phyloP scores from a whole-genome alignment of 2,329 filamentous ascomycete species.

The Fonsecaea erecta region DNA sequence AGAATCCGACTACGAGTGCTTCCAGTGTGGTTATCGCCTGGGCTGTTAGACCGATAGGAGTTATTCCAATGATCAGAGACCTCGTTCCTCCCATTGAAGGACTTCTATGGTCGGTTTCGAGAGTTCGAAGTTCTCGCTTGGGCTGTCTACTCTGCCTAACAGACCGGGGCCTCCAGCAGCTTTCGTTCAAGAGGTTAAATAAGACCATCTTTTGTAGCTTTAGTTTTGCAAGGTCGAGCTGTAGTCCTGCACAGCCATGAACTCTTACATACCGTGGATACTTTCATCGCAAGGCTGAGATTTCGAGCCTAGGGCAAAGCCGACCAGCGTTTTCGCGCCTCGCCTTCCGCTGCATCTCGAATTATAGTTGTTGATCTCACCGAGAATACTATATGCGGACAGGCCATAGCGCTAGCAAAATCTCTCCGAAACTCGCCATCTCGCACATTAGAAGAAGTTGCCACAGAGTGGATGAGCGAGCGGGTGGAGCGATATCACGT shows the following conservation, averaged over 20 bases:
- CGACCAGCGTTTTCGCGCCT: background rate
- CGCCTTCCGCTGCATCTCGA: background rate
- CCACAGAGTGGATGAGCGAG: too few relatives aligned
- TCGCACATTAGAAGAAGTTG: too few relatives aligned
- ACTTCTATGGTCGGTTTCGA: too few relatives aligned
- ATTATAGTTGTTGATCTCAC: background rate
- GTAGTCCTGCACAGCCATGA: background rate
- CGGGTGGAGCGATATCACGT: background rate
- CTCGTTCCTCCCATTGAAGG: too few relatives aligned
- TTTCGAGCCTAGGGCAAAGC: background rate
- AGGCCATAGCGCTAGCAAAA: background rate
- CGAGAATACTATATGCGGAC: background rate
- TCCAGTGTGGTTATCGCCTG: conserved; percentile 45
- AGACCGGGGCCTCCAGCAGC: too few relatives aligned
- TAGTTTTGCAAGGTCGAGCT: background rate
- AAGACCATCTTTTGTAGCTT: background rate
- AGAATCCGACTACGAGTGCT: conserved; percentile 43
- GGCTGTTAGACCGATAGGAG: conserved; percentile 46
- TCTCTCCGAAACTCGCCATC: background rate
- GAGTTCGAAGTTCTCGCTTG: too few relatives aligned
- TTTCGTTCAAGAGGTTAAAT: background rate
- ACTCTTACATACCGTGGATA: background rate
- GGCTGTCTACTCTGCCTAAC: too few relatives aligned
- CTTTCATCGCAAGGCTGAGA: background rate
- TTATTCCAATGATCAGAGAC: conserved; percentile 50